Percentiles rank a stretch among this genome's conserved stretches.
phyloP scores from a whole-genome alignment of 2,329 filamentous ascomycete species.

The Trichoderma sp. region DNA sequence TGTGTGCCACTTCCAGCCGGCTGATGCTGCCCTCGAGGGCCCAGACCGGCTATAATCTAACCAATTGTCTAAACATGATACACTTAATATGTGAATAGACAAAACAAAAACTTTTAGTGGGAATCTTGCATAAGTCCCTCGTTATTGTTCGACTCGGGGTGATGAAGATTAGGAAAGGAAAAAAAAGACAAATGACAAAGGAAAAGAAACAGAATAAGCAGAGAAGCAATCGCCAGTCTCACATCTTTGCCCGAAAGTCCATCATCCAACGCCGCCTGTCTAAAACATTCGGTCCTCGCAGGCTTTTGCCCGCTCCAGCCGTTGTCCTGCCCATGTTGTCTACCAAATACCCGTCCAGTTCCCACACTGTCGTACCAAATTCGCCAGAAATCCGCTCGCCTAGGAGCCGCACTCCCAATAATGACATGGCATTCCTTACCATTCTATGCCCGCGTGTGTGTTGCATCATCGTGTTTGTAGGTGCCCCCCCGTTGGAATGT shows the following conservation, averaged over 20 bases:
- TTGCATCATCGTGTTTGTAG: background rate
- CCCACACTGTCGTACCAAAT: constrained; percentile 1
- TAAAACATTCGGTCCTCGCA: constrained; percentile 6
- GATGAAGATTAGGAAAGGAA: background rate
- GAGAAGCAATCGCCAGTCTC: background rate
- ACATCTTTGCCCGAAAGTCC: background rate
- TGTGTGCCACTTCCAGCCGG: background rate
- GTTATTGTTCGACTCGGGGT: background rate
- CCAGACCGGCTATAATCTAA: background rate
- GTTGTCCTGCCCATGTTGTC: background rate
- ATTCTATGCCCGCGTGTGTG: background rate
- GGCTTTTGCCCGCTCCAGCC: background rate
- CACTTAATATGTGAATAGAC: background rate
- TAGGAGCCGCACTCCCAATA: background rate
- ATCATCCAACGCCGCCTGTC: constrained; percentile 11
- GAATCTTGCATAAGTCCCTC: background rate
- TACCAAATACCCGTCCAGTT: background rate
- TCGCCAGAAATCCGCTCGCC: background rate
- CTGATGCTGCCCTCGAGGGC: constrained; percentile 13
- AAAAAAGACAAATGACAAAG: background rate
- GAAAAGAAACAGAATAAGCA: background rate
- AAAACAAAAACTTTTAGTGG: background rate
- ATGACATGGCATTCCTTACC: background rate
- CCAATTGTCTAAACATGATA: constrained; percentile 11
- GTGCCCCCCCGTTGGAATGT: background rate